Evolutionary conservation across 78 protist species (phyloP), one percentile per base, ranked within the genome.

Genomic region (Polysphondylium violaceum): DNA sequence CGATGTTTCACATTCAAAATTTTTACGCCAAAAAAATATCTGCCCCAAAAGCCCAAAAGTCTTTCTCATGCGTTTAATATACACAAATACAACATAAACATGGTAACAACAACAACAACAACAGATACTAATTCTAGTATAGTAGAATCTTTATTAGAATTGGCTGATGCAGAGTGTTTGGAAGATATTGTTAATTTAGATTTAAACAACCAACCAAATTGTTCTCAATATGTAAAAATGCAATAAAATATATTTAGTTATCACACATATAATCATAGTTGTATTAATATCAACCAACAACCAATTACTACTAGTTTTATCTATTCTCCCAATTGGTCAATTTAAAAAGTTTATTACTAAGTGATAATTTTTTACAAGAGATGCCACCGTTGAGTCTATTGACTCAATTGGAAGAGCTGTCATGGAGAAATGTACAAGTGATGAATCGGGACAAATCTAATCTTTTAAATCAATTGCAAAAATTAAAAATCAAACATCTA

Each of bases 151-250:
- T 31, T 72, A 7, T 16, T 27, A 17, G 12, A 19, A 19, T 21
- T 6, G 21, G 63, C 61, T 35, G 6, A 19, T 9, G 12, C 47
- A 16, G 3, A 27, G 0, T 50, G 33, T 3, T 29, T 35, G 1
- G 40, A 51, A 72, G 19, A 44, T 35, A 72, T 72, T 17, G n/a
- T 72, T 27, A 72, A 72, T 72, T 47, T 72, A 72, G 79, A 72
- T 72, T 35, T 72, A 17, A 33, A 63, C 35, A 31, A 33, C 19
- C 19, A 43, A 17, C 11, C 23, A 19, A 25, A 27, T 19, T 63
- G 71, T 50, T 27, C 44, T 31, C 21, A 72, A 17, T 29, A 19
- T 47, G 36, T 25, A 2, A 72, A 50, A 16, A 16, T 72, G 17
- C 21, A 41, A 50, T 0, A 2, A 69, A 19, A 1, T 69, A 50